A percentile compares a stretch with the other conserved stretches of the same genome.
phyloP scores from a whole-genome alignment of 164 flowering plant species.

The Malania oleifera region DNA sequence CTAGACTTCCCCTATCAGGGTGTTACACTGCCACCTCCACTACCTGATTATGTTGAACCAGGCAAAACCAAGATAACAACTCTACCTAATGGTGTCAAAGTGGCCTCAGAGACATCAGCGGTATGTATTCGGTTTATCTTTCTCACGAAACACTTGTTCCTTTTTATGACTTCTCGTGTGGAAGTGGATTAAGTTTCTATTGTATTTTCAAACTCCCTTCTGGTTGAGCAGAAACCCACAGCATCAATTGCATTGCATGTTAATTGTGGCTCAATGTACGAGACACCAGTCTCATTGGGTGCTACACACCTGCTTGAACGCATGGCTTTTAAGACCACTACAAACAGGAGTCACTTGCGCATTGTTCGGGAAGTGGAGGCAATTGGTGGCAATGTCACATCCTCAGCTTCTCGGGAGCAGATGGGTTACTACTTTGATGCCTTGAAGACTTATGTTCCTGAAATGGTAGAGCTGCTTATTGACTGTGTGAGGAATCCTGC shows the following conservation, averaged over 20 bases:
- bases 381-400: conserved; percentile 73
- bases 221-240: conserved; percentile 47
- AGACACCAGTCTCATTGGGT: conserved; percentile 57
- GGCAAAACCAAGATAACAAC: conserved; percentile 74
- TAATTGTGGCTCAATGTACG: conserved; percentile 79
- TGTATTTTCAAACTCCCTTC: neutral
- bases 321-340: conserved; percentile 89
- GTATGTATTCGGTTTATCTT: conserved; percentile 29
- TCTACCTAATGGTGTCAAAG: conserved; percentile 72
- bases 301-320: conserved; percentile 74
- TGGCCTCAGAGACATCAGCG: conserved; percentile 80
- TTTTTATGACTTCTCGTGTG: neutral
- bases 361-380: conserved; percentile 90
- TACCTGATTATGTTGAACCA: conserved; percentile 80
- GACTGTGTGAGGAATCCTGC: conserved; percentile 86
- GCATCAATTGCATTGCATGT: conserved; percentile 85
- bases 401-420: conserved; percentile 84
- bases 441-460: conserved; percentile 73
- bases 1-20: conserved; percentile 66
- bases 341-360: conserved; percentile 75
- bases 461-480: conserved; percentile 84
- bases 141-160: neutral
- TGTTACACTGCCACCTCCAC: conserved; percentile 52
- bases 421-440: conserved; percentile 84
- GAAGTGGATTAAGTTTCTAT: neutral